Conservation (phyloP, 257 asterid genomes). For the Solanum pennellii region DNA sequence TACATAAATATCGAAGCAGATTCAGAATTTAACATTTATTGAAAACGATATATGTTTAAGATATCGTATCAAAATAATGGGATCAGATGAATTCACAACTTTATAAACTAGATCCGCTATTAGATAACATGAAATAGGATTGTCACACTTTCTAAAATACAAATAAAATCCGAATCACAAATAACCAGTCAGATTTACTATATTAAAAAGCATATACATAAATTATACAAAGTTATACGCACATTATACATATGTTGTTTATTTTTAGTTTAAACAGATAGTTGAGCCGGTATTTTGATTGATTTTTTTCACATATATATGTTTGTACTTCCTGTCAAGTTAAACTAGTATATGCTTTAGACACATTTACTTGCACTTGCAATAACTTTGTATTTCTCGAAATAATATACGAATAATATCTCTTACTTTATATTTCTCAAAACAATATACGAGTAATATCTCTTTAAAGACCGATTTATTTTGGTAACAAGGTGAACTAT, state of each 20-base stretch:
- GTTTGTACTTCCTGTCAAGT: background rate
- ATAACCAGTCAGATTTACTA: too few relatives aligned
- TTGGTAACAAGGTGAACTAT: slow-evolving; percentile 33
- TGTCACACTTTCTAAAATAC: background rate
- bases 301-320: background rate
- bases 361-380: background rate
- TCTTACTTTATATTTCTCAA: background rate
- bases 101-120: background rate
- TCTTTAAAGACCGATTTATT: background rate
- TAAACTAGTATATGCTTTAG: background rate
- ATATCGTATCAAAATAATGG: background rate
- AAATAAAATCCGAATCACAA: background rate
- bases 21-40: background rate
- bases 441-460: background rate
- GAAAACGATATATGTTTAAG: accelerated
- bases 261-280: too few relatives aligned
- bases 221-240: background rate
- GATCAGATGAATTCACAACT: background rate
- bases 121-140: background rate
- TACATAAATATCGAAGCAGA: background rate
- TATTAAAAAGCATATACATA: too few relatives aligned
- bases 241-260: background rate
- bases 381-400: background rate
- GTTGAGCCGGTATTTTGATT: background rate
- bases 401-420: background rate